These are phyloP conservation scores for Coniophora puteana DNA, from an alignment of 1,284 basidiomycete genomes.

Conservation along the genomic window DNA sequence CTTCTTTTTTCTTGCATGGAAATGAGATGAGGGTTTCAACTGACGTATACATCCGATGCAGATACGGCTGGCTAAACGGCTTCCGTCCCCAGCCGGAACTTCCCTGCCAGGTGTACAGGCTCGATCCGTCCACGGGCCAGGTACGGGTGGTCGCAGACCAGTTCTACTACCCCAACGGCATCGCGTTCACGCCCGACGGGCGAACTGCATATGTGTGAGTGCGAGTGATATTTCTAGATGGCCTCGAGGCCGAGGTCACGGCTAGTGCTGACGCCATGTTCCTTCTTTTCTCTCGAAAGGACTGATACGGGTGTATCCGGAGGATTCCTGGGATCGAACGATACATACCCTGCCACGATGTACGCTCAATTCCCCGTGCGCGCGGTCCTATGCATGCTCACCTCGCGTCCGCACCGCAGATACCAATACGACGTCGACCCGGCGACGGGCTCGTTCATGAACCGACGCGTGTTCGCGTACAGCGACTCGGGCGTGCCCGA, in stretches of 20 bases:
- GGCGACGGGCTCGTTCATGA: constrained; percentile 47
- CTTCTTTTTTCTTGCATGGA: neutral
- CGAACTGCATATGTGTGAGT: constrained; percentile 60
- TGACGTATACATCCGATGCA: constrained; percentile 27
- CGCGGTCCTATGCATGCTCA: neutral
- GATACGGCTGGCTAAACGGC: constrained; percentile 57
- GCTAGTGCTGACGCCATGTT: too few species aligned
- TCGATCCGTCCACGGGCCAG: constrained; percentile 53
- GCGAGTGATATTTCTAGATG: constrained; percentile 8
- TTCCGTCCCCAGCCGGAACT: constrained; percentile 61
- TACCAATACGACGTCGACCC: constrained; percentile 70
- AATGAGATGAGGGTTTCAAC: constrained; percentile 1
- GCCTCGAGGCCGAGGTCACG: constrained; percentile 8
- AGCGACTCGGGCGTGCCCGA: constrained; percentile 63
- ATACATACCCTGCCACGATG: constrained; percentile 64
- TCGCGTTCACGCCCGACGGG: constrained; percentile 65
- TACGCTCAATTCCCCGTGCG: constrained; percentile 31
- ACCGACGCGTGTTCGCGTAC: constrained; percentile 68
- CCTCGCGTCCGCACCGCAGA: constrained; percentile 17
- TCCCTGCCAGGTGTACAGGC: constrained; percentile 68
- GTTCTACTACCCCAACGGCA: constrained; percentile 56
- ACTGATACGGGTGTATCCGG: constrained; percentile 46
- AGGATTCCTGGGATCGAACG: constrained; percentile 52
- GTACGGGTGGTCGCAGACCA: constrained; percentile 67
- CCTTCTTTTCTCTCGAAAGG: constrained; percentile 24